These are phyloP conservation scores for Debaryomycetaceae sp. DNA, from an alignment of 1,139 yeast species.

Conservation along the genomic window DNA sequence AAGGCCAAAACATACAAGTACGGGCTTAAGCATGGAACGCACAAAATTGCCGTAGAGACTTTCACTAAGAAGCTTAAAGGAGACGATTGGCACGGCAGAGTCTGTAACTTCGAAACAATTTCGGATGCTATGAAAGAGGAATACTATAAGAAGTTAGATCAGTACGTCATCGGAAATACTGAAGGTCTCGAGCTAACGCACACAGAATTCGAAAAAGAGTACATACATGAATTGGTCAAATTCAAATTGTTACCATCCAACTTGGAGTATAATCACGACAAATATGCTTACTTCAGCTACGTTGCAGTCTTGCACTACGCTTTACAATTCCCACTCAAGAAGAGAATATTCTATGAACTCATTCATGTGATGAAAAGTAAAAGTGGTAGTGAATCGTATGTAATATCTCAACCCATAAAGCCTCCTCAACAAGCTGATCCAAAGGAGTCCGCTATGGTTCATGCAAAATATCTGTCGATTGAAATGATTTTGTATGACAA, in stretches of 20 bases:
- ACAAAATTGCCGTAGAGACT: constrained; percentile 9
- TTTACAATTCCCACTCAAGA: constrained; percentile 46
- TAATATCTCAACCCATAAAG: constrained; percentile 45
- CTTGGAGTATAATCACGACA: background rate
- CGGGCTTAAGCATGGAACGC: constrained; percentile 2
- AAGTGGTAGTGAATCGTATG: constrained; percentile 34
- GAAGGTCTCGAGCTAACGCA: constrained; percentile 22
- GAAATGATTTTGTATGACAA: constrained; percentile 47
- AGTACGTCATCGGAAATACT: constrained; percentile 17
- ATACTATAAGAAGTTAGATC: constrained; percentile 11
- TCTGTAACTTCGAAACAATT: constrained; percentile 14
- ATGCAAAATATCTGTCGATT: constrained; percentile 54
- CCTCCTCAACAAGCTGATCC: constrained; percentile 12
- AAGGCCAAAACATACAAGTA: constrained; percentile 8
- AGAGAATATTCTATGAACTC: constrained; percentile 59
- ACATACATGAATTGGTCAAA: constrained; percentile 28
- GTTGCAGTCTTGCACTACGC: constrained; percentile 37
- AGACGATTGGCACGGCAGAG: constrained; percentile 20
- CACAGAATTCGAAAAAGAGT: constrained; percentile 31
- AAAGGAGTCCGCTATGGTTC: constrained; percentile 19
- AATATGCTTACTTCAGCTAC: constrained; percentile 9
- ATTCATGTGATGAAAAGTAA: constrained; percentile 40
- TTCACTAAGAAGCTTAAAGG: constrained; percentile 13
- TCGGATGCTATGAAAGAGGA: constrained; percentile 12
- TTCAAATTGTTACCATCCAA: constrained; percentile 15